Conservation (phyloP, 2,329 filamentous ascomycete genomes). For the Trichoderma lentiforme region DNA sequence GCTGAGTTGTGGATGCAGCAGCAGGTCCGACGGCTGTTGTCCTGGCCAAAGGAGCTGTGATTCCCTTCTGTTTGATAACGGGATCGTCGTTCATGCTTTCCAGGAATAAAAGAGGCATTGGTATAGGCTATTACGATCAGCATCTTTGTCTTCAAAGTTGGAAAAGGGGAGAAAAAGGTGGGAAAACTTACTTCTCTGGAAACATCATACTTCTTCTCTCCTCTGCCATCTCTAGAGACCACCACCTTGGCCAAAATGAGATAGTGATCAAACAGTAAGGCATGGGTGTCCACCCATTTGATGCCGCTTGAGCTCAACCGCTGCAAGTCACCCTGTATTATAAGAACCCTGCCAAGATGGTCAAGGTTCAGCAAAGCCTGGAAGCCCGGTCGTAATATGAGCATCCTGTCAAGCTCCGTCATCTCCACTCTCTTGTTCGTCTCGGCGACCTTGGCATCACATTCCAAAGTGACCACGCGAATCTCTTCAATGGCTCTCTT, state of each 20-base stretch:
- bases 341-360: conserved; percentile 86
- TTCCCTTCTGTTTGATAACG: conserved; percentile 76
- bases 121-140: conserved; percentile 64
- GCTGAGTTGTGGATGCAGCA: conserved; percentile 55
- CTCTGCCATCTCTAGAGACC: conserved; percentile 63
- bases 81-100: conserved; percentile 92
- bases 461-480: conserved; percentile 82
- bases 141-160: neutral
- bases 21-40: conserved; percentile 60
- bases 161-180: neutral
- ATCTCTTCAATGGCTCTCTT: conserved; percentile 86
- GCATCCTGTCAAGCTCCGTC: conserved; percentile 76
- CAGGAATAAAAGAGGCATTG: conserved; percentile 90
- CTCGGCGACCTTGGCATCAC: conserved; percentile 87
- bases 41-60: conserved; percentile 59
- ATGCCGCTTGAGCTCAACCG: conserved; percentile 85
- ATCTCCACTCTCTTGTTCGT: conserved; percentile 88
- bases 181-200: conserved; percentile 68
- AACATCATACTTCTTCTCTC: conserved; percentile 87
- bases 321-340: conserved; percentile 85
- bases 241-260: conserved; percentile 85
- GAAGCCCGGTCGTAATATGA: conserved; percentile 84
- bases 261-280: conserved; percentile 94
- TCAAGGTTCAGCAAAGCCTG: conserved; percentile 87
- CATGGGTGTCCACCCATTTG: conserved; percentile 90